Base-by-base conservation (phyloP, 306 rosid genomes). In the Castanospermum australe region DNA sequence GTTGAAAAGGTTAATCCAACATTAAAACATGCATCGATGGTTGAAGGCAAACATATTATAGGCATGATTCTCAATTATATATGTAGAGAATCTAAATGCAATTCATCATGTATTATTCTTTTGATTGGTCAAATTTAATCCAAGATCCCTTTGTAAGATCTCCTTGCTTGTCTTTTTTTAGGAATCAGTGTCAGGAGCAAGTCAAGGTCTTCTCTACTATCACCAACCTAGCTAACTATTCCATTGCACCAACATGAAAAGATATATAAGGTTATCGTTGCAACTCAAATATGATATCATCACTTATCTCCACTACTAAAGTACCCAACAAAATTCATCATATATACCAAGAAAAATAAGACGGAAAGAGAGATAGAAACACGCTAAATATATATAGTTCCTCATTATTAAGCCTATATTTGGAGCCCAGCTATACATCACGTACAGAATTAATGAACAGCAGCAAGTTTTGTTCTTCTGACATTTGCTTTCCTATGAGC, bases 41-140 rank as follows among this genome's bases (percentile, higher is more conserved):
- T n/a, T 8, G 36, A 54, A 50, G 50, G 52, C 5, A 60, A 60
- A 57, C 30, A 68, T 67, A 73, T 12, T 39, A 71, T 50, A 52
- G 51, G 64, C 64, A 41, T 69, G 48, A 33, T 47, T 59, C 38
- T 78, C 52, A 20, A 8, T 18, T 5, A 21, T 41, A 20, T 5
- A 44, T 41, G 35, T 5, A 44, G 61, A 28, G 32, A 28, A 28
- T 28, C 32, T 1, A 28, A 28, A 28, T 28, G 3, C 32, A 28
- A 1, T 28, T 28, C 32, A 1, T 28, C n/a, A 12, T 17, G 42
- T 36, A 61, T 56, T 52, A 28, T 67, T 54, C 65, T 54, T 66
- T 66, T 84, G 81, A 78, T 56, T 68, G 39, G 81, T 79, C 75
- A 25, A 24, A 52, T 33, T 71, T 84, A 76, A 63, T 33, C 75